These are phyloP conservation scores for Mastigamoeba balamuthi DNA, from an alignment of 78 protist genomes.

Conservation along the genomic window DNA sequence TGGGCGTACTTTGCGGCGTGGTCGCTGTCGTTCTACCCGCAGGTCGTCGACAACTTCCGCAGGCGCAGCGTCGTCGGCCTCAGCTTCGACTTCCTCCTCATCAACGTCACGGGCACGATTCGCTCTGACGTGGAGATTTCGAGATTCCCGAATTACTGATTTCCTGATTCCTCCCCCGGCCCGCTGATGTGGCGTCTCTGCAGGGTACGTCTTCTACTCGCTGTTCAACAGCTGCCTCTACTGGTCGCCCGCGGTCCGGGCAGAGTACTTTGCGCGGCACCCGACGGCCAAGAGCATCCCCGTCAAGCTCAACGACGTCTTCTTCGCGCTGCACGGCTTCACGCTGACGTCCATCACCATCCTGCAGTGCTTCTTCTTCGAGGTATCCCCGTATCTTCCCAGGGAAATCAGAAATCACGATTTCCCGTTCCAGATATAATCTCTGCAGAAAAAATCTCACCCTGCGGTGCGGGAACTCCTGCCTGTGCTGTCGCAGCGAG, in stretches of 20 bases:
- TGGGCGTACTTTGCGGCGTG: slow-evolving; percentile 78
- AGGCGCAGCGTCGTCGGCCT: slow-evolving; percentile 60
- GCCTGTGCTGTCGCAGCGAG: not conserved
- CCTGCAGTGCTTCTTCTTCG: slow-evolving; percentile 61
- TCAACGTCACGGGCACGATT: slow-evolving; percentile 65
- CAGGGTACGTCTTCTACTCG: slow-evolving; percentile 73
- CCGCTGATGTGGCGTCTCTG: too few relatives aligned
- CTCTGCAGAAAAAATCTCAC: not conserved
- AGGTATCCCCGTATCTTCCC: not conserved
- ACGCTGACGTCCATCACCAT: slow-evolving; percentile 34
- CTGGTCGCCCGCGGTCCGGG: slow-evolving; percentile 11
- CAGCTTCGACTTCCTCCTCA: slow-evolving; percentile 45
- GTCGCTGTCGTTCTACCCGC: slow-evolving; percentile 80
- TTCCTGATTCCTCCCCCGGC: too few relatives aligned
- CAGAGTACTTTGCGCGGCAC: slow-evolving; percentile 20
- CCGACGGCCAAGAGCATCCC: slow-evolving; percentile 37
- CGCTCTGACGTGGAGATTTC: too few relatives aligned
- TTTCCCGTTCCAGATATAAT: not conserved
- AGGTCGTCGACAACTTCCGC: slow-evolving; percentile 46
- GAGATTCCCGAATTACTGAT: too few relatives aligned
- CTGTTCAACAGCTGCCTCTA: slow-evolving; percentile 31
- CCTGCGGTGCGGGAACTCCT: not conserved
- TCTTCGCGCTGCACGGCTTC: slow-evolving; percentile 77
- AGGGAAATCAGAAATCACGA: not conserved
- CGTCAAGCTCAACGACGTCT: slow-evolving; percentile 70